Evolutionary conservation across 2,329 filamentous ascomycete species (phyloP).

Genomic region (Aurifilum marmelostoma): DNA sequence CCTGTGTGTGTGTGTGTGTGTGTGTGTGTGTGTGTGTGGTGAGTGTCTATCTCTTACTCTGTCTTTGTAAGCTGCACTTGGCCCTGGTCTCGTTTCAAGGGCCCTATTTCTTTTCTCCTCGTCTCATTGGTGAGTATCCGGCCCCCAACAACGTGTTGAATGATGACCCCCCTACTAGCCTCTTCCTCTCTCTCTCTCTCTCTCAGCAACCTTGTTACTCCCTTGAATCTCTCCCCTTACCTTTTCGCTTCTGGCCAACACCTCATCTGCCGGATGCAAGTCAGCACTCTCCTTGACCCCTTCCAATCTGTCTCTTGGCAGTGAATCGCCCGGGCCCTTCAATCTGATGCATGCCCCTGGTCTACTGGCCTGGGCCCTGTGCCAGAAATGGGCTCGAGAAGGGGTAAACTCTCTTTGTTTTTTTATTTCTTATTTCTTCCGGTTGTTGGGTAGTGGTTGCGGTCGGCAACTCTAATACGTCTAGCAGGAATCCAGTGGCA

Average conservation of each 20-base stretch:
- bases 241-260: too few species aligned
- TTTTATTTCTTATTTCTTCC: too few species aligned
- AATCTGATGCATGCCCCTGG: conserved; percentile 21
- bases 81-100: conserved; percentile 2
- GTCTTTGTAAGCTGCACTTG: conserved; percentile 2
- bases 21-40: neutral
- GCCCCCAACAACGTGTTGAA: conserved; percentile 23
- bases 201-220: neutral
- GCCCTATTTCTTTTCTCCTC: neutral
- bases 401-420: neutral
- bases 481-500: neutral
- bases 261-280: conserved; percentile 18
- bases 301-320: conserved; percentile 7
- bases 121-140: conserved; percentile 13
- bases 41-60: neutral
- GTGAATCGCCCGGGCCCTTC: conserved; percentile 7
- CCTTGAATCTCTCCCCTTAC: neutral
- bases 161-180: neutral
- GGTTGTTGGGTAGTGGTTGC: neutral
- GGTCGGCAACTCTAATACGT: neutral
- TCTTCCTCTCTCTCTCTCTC: neutral
- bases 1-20: neutral
- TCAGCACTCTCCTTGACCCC: conserved; percentile 24
- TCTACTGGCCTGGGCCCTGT: neutral
- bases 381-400: neutral